Percentiles rank a stretch among this genome's conserved stretches.
Conservation (phyloP, 2,329 filamentous ascomycete genomes). For the Purpureocillium lavendulum region DNA sequence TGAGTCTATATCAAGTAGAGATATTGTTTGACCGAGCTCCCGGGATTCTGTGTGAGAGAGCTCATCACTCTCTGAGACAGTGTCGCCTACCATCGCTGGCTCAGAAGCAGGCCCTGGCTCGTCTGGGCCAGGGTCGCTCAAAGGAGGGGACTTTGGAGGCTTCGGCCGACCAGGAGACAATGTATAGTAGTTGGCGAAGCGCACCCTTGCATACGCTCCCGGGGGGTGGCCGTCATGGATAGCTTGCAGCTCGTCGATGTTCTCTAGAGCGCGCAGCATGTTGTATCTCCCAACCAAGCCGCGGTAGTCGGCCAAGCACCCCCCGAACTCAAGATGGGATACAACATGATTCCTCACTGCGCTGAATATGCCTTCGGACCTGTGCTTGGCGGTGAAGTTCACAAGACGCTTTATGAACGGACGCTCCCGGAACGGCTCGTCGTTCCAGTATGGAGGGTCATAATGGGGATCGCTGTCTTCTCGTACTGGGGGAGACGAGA, state of each 20-base stretch:
- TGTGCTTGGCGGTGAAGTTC: constrained; percentile 78
- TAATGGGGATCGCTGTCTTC: constrained; percentile 51
- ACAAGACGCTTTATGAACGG: constrained; percentile 59
- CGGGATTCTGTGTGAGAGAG: too few relatives aligned
- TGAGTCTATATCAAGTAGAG: background rate
- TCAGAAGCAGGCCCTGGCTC: constrained; percentile 4
- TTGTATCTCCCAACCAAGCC: constrained; percentile 64
- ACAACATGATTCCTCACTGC: constrained; percentile 67
- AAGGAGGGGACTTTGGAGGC: constrained; percentile 11
- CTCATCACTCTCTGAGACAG: too few relatives aligned
- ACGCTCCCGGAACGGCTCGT: constrained; percentile 59
- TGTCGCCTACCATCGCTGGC: too few relatives aligned
- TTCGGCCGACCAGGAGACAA: constrained; percentile 69
- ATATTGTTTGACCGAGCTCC: background rate
- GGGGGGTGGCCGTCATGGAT: constrained; percentile 9
- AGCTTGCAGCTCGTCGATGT: constrained; percentile 47
- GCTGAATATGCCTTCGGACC: constrained; percentile 55
- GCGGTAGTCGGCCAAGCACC: constrained; percentile 68
- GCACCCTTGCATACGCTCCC: constrained; percentile 42
- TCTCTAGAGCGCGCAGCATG: constrained; percentile 62
- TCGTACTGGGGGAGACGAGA: constrained; percentile 6
- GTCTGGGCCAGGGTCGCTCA: constrained; percentile 1
- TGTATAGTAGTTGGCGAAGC: constrained; percentile 88
- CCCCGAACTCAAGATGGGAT: constrained; percentile 77
- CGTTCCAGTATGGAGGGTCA: constrained; percentile 69